Percentiles rank a stretch among this genome's conserved stretches.
These are phyloP conservation scores for Austroboletus novae-zelandiae DNA, from an alignment of 1,284 basidiomycete species.

Conservation along the genomic window DNA sequence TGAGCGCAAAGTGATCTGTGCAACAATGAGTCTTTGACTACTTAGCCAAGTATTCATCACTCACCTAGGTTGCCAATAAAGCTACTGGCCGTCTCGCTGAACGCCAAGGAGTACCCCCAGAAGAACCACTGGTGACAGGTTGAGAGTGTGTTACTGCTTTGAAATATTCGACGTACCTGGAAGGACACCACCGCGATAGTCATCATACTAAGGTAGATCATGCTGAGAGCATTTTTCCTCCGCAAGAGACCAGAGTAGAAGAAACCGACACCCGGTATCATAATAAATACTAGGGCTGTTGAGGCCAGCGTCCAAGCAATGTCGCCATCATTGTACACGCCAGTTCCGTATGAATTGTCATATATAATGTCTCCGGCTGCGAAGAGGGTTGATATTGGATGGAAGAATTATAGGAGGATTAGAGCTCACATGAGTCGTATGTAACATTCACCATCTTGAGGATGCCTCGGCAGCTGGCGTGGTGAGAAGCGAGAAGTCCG, in stretches of 20 bases:
- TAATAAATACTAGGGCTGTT: constrained; percentile 83
- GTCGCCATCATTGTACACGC: constrained; percentile 74
- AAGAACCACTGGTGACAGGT: constrained; percentile 57
- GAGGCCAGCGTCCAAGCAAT: constrained; percentile 75
- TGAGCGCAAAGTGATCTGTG: constrained; percentile 81
- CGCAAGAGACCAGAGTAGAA: constrained; percentile 87
- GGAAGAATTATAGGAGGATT: not conserved
- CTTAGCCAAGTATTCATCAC: constrained; percentile 8
- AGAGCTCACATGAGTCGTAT: constrained; percentile 34
- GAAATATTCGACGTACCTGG: constrained; percentile 45
- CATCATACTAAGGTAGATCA: constrained; percentile 86
- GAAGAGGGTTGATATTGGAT: constrained; percentile 1
- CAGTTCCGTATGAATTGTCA: constrained; percentile 36
- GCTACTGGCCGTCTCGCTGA: constrained; percentile 56
- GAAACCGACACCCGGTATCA: constrained; percentile 89
- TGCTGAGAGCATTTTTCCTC: constrained; percentile 89
- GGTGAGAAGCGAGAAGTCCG: not conserved
- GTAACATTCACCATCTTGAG: constrained; percentile 37
- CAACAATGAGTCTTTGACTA: constrained; percentile 8
- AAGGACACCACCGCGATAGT: constrained; percentile 74
- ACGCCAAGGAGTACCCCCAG: constrained; percentile 72
- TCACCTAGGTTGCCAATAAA: constrained; percentile 66
- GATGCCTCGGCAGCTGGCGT: not conserved
- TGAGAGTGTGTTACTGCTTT: not conserved
- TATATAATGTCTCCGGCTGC: constrained; percentile 43